Conservation (phyloP, 495 filamentous ascomycete species). For the Penicillium turbatum region DNA sequence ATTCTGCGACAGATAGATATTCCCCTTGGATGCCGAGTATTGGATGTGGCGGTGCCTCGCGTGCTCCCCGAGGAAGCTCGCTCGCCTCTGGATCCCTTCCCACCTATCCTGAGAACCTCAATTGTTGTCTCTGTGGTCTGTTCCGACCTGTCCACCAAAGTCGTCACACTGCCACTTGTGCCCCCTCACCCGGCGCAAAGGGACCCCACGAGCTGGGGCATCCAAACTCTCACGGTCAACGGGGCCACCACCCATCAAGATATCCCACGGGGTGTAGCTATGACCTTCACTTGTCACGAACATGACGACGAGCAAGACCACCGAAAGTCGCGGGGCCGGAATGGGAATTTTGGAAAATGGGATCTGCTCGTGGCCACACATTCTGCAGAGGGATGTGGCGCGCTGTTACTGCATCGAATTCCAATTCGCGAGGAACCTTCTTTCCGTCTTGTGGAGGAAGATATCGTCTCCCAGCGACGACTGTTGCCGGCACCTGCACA, state of each 20-base stretch:
- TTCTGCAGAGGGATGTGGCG: conserved; percentile 64
- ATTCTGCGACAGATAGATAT: conserved; percentile 66
- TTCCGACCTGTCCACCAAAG: conserved; percentile 59
- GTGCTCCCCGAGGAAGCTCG: conserved; percentile 44
- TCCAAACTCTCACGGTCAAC: conserved; percentile 53
- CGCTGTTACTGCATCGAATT: conserved; percentile 53
- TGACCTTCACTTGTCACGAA: conserved; percentile 57
- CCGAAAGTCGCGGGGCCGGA: conserved; percentile 28
- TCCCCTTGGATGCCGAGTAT: conserved; percentile 57
- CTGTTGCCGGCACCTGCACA: conserved; percentile 61
- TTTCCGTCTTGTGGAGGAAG: conserved; percentile 38
- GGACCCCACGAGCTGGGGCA: conserved; percentile 48
- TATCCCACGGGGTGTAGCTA: conserved; percentile 59
- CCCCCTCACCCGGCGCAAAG: conserved; percentile 60
- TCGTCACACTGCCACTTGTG: conserved; percentile 68
- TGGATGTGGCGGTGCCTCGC: conserved; percentile 56
- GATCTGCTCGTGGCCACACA: conserved; percentile 56
- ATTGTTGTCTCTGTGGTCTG: conserved; percentile 71
- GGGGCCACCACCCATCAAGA: conserved; percentile 52
- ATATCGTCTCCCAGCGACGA: conserved; percentile 56
- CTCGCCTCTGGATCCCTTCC: conserved; percentile 51
- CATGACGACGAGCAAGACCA: conserved; percentile 25
- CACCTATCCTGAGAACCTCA: conserved; percentile 55
- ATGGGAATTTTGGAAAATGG: conserved; percentile 35
- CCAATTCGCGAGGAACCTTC: conserved; percentile 33